Evolutionary conservation across 371 early-diverging fungal genomes (phyloP).

Genomic region (Mortierella sp.): DNA sequence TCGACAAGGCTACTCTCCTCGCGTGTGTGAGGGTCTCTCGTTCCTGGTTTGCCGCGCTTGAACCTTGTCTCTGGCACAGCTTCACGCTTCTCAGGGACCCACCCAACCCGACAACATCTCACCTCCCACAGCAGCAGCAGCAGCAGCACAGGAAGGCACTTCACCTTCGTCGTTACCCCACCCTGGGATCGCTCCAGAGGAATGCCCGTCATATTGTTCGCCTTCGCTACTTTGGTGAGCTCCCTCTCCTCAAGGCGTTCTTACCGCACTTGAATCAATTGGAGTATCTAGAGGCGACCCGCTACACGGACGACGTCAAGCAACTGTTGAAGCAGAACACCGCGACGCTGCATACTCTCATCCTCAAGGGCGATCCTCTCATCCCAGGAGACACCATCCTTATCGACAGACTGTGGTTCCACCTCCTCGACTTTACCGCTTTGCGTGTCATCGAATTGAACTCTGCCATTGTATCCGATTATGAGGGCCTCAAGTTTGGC

Average conservation of each 20-base stretch:
- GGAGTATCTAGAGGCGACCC: slow-evolving; percentile 17
- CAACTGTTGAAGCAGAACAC: slow-evolving; percentile 25
- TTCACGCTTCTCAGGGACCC: slow-evolving; percentile 17
- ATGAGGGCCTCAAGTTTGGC: slow-evolving; percentile 22
- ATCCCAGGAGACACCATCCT: slow-evolving; percentile 6
- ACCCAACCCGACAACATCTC: neutral
- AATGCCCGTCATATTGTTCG: slow-evolving; percentile 19
- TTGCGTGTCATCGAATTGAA: slow-evolving; percentile 17
- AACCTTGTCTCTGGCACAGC: slow-evolving; percentile 26
- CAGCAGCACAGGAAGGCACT: neutral
- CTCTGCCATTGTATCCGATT: slow-evolving; percentile 29
- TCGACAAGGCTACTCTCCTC: slow-evolving; percentile 3
- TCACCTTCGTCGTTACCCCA: slow-evolving; percentile 5
- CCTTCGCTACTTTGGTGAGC: slow-evolving; percentile 26
- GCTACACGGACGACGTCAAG: slow-evolving; percentile 13
- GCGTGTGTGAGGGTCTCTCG: slow-evolving; percentile 14
- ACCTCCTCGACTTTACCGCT: slow-evolving; percentile 7
- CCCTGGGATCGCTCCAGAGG: slow-evolving; percentile 8
- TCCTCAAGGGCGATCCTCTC: slow-evolving; percentile 26
- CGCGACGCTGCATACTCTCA: slow-evolving; percentile 15
- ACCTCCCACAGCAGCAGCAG: neutral
- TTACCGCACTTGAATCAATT: slow-evolving; percentile 22
- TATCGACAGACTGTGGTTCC: slow-evolving; percentile 19
- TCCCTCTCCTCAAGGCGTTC: neutral
- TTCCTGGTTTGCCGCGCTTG: slow-evolving; percentile 15